Percentiles rank a stretch among this genome's conserved stretches.
Conservation (phyloP, 1,284 basidiomycete genomes). For the Heterobasidion irregulare region DNA sequence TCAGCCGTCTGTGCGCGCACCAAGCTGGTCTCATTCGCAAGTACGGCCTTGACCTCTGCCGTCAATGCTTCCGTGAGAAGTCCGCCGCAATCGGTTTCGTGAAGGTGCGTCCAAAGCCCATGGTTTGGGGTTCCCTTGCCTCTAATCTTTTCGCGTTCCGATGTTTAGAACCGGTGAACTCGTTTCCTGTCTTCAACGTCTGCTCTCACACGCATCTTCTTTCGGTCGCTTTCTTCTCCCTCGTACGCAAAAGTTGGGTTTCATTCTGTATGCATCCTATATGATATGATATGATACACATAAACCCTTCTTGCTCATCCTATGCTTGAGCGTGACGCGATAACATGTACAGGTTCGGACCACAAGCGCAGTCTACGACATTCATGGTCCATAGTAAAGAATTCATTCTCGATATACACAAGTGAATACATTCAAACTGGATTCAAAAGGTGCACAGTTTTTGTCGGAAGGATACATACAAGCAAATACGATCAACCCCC, state of each 20-base stretch:
- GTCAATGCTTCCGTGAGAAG: slow-evolving; percentile 98
- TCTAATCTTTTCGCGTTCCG: neutral
- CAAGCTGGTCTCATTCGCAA: slow-evolving; percentile 95
- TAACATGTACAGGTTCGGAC: no score
- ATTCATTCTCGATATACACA: neutral
- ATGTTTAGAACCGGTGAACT: slow-evolving; percentile 12
- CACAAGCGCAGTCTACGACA: no score
- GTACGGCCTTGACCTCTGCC: slow-evolving; percentile 93
- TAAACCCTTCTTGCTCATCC: neutral
- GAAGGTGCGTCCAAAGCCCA: slow-evolving; percentile 59
- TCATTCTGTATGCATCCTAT: slow-evolving; percentile 6
- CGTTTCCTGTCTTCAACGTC: neutral
- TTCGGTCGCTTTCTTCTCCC: neutral
- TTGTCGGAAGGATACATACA: neutral
- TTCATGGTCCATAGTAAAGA: no score
- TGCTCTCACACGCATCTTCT: neutral
- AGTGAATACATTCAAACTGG: neutral
- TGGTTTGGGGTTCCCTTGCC: neutral
- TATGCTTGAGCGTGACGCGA: no score
- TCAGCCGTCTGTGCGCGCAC: slow-evolving; percentile 90
- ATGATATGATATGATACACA: slow-evolving; percentile 5
- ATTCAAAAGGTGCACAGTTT: neutral
- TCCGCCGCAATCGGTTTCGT: slow-evolving; percentile 87
- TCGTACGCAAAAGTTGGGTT: slow-evolving; percentile 4
- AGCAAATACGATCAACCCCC: neutral